Conservation (phyloP, 192 early-diverging fungal genomes). For the Rhizophlyctis rosea region DNA sequence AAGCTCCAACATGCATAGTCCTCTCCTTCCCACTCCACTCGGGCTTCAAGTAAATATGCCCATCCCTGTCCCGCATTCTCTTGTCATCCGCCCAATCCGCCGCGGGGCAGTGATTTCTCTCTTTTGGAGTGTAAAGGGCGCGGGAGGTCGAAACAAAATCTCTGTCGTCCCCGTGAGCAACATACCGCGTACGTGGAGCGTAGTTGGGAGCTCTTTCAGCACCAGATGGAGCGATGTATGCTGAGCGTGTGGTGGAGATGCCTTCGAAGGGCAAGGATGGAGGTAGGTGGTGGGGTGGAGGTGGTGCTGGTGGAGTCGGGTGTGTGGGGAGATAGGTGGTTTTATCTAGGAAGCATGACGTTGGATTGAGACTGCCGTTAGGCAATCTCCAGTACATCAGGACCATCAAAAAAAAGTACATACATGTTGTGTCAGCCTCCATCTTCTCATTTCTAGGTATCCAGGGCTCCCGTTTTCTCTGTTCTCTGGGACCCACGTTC, state of each 20-base stretch:
- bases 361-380: background rate
- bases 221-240: background rate
- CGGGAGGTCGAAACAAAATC: constrained; percentile 42
- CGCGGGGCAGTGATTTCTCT: constrained; percentile 27
- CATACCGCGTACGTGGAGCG: constrained; percentile 33
- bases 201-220: constrained; percentile 31
- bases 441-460: constrained; percentile 36
- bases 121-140: constrained; percentile 28
- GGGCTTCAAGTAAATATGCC: constrained; percentile 38
- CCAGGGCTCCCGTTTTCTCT: constrained; percentile 18
- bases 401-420: constrained; percentile 15
- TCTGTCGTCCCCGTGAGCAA: constrained; percentile 37
- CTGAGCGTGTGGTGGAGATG: background rate
- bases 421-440: constrained; percentile 38
- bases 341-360: constrained; percentile 12
- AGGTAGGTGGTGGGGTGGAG: constrained; percentile 21
- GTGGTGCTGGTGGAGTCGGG: constrained; percentile 37
- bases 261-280: background rate
- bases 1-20: too few relatives aligned
- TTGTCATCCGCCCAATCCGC: constrained; percentile 27
- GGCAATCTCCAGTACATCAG: constrained; percentile 30
- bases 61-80: constrained; percentile 26
- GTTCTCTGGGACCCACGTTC: constrained; percentile 23
- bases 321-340: constrained; percentile 37
- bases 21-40: too few relatives aligned